These are phyloP conservation scores for Wickerhamomyces canadensis DNA, from an alignment of 805 yeast species.

Conservation along the genomic window DNA sequence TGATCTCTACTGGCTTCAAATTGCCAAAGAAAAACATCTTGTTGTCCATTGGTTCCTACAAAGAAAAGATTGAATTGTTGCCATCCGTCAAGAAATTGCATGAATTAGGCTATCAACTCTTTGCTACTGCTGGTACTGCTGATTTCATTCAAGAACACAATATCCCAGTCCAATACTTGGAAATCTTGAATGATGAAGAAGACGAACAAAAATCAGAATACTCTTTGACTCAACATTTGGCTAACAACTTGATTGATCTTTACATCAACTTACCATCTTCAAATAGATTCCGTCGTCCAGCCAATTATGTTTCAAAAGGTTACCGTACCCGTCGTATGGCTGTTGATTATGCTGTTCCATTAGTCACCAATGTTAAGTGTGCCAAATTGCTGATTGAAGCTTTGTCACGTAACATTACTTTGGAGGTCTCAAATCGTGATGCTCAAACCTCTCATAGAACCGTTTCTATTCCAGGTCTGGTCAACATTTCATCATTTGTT, in stretches of 20 bases:
- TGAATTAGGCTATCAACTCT: conserved; percentile 82
- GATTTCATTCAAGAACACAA: conserved; percentile 95
- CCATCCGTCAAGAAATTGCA: conserved; percentile 79
- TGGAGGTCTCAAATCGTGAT: conserved; percentile 73
- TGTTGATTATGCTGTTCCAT: conserved; percentile 95
- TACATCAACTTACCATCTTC: conserved; percentile 96
- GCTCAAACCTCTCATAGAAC: conserved; percentile 88
- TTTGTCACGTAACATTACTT: conserved; percentile 57
- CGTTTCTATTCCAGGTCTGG: conserved; percentile 77
- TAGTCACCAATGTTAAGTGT: conserved; percentile 95
- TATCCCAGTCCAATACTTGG: conserved; percentile 91
- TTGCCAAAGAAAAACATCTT: conserved; percentile 92
- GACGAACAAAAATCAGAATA: conserved; percentile 86
- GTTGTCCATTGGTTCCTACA: conserved; percentile 92
- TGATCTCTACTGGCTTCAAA: conserved; percentile 92
- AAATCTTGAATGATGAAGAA: conserved; percentile 67
- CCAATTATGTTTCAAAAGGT: conserved; percentile 95
- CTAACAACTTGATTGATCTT: conserved; percentile 92
- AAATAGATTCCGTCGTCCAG: conserved; percentile 97
- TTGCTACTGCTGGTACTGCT: conserved; percentile 99
- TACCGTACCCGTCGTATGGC: conserved; percentile 99
- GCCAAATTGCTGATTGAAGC: conserved; percentile 96
- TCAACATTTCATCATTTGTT: conserved; percentile 74
- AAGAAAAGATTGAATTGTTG: conserved; percentile 89
- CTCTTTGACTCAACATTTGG: conserved; percentile 93